Percentiles rank a stretch among this genome's conserved stretches.
These are phyloP conservation scores for Xylariales sp. DNA, from an alignment of 2,329 filamentous ascomycete species.

Conservation along the genomic window DNA sequence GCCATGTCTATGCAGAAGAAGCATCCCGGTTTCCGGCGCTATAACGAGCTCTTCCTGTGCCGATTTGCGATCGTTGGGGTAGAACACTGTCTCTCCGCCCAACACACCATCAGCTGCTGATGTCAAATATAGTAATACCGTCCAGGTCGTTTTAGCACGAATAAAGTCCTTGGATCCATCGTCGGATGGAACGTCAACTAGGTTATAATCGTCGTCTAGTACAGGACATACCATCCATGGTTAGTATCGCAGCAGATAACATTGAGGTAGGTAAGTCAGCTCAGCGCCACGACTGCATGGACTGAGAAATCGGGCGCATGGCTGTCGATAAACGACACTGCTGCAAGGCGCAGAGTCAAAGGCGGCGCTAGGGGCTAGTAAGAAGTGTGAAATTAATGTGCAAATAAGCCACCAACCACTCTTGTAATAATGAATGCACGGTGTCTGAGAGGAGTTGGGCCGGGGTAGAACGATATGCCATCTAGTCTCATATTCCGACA, in stretches of 20 bases:
- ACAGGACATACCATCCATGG: not conserved
- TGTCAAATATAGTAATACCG: constrained; percentile 86
- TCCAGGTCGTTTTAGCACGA: constrained; percentile 85
- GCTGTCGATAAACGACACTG: not conserved
- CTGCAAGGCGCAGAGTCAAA: constrained; percentile 1
- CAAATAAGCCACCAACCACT: constrained; percentile 11
- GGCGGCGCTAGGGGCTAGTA: not conserved
- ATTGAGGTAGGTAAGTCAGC: constrained; percentile 1
- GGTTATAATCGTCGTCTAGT: constrained; percentile 87
- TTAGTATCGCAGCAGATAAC: constrained; percentile 36
- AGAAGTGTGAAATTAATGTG: constrained; percentile 4
- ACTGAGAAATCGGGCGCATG: constrained; percentile 1
- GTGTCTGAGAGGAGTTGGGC: constrained; percentile 5
- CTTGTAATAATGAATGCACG: constrained; percentile 1
- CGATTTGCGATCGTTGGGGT: constrained; percentile 72
- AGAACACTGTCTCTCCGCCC: constrained; percentile 93
- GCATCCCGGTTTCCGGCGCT: constrained; percentile 82
- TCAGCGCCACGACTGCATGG: constrained; percentile 5
- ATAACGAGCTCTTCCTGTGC: constrained; percentile 76
- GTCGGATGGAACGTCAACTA: constrained; percentile 66
- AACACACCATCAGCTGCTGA: constrained; percentile 78
- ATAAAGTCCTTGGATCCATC: constrained; percentile 48
- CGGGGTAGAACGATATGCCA: constrained; percentile 10
- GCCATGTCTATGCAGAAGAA: constrained; percentile 88
- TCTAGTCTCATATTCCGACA: constrained; percentile 7